A percentile compares a stretch with the other conserved stretches of the same genome.
phyloP scores from a whole-genome alignment of 148 eudicot genomes.

The Persicaria tinctoria region DNA sequence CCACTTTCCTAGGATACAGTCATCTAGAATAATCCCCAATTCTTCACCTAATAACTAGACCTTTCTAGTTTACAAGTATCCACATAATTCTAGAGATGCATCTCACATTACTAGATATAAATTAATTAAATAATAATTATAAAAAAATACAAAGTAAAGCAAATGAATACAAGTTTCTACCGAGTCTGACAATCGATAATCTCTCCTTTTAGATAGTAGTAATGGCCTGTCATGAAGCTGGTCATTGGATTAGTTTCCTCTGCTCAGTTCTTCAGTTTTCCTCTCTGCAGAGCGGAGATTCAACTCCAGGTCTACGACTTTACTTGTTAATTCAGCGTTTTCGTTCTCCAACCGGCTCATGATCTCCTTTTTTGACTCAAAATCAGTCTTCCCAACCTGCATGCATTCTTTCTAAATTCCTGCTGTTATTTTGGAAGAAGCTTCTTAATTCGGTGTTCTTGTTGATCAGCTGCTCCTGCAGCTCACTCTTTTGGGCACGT shows the following conservation, averaged over 20 bases:
- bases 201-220: too few relatives aligned
- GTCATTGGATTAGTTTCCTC: conserved; percentile 49
- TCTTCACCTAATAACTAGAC: too few relatives aligned
- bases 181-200: too few relatives aligned
- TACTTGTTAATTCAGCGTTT: conserved; percentile 10
- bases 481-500: conserved; percentile 29
- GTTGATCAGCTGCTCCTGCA: conserved; percentile 35
- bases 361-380: conserved; percentile 28
- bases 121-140: too few relatives aligned
- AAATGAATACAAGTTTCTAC: too few relatives aligned
- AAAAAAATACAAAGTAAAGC: too few relatives aligned
- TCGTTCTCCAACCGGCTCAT: not conserved
- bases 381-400: conserved; percentile 29
- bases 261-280: conserved; percentile 33
- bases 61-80: too few relatives aligned
- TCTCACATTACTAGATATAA: too few relatives aligned
- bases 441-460: conserved; percentile 35
- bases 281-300: conserved; percentile 38
- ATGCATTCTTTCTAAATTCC: conserved; percentile 29
- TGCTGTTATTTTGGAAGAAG: conserved; percentile 30
- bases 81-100: too few relatives aligned
- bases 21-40: too few relatives aligned
- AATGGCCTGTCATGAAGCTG: too few relatives aligned
- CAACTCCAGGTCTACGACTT: conserved; percentile 23
- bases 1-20: too few relatives aligned